Evolutionary conservation across 2,329 filamentous ascomycete species (phyloP), one percentile per base, ranked within the genome.

Genomic region (Colletotrichum cordylinicola): DNA sequence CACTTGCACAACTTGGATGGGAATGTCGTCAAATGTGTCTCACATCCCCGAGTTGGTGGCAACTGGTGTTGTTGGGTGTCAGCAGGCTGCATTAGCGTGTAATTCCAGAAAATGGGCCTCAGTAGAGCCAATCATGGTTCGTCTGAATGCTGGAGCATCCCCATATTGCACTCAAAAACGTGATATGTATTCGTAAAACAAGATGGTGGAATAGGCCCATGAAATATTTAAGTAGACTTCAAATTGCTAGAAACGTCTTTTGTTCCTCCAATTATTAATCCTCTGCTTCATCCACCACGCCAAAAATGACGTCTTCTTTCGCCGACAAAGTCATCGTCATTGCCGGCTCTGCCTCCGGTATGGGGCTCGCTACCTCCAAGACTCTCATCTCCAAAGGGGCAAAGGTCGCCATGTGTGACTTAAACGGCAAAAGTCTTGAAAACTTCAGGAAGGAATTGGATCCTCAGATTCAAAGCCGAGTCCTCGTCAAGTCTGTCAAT

Each of bases 291-390:
- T 24, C 24, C 24, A 12, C 1, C 31, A 7, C 6, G 33, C 27
- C 18, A 21, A 27, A 27, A 35, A 68, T 55, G 43, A 16, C 33
- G 55, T 29, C 35, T 12, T 62, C 39, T 16, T 77, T 75, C 33
- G 37, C 10, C 5, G 18, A 33, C 1, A 70, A 55, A n/a, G 56
- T 75, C n/a, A 67, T 75, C 27, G 31, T 72, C 13, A 61, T 72
- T 15, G 31, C 68, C 13, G 67, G 72, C 24, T 58, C 67, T 9
- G 72, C 62, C 21, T 68, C 74, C 13, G 74, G 74, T 10, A 76
- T 70, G 70, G 74, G 70, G 15, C 61, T 74, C 6, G 74, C 66
- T 13, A 74, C 66, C 6, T 56, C 66, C 6, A 48, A 29, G 27
- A 35, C 52, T 9, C 74, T 76, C 2, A 52, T 76, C 15, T 29